Base-by-base conservation (phyloP, 2,329 filamentous ascomycete species). In the Aschersonia sp. region DNA sequence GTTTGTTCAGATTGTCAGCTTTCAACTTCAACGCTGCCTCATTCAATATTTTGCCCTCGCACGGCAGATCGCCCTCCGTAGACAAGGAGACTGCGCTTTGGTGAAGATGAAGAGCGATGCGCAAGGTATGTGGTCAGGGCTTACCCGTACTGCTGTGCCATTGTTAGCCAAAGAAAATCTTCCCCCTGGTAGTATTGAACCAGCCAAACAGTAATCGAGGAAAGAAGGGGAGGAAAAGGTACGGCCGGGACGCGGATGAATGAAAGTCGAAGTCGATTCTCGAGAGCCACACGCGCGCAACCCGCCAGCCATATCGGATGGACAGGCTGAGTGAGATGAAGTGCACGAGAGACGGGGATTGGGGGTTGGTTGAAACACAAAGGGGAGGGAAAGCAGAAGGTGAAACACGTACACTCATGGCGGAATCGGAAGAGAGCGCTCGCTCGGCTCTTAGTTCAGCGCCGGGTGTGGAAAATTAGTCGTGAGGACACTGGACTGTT, bases 71-170 rank as follows among this genome's bases (percentile, higher is more conserved):
- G 22, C 22, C 22, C 22, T 22, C 22, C 22, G 22, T 22, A 22
- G 22, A 22, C 22, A 22, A 22, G 22, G 35, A 12, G 35, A 12
- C 35, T 37, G 12, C 35, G 35, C 8, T 37, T 9, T 37, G 8
- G 35, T 3, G 4, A 8, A 37, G 12, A 37, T 37, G 35, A 9
- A 8, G 35, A 37, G 35, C 35, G 8, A 37, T 8, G 12, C 12
- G 12, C 8, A 5, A 37, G 8, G 35, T 12, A 12, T 37, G 12
- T 8, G 43, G 41, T 43, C 31, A 32, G 49, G 55, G 45, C 71
- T 65, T 63, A 77, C 73, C 73, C 71, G 72, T 76, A 76, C 73
- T 76, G 65, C 55, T 54, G 53, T 47, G 53, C 33, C 51, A 55
- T 57, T 47, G 56, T 63, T 54, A 63, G 60, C 54, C 53, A 51